Evolutionary conservation across 2,329 filamentous ascomycete genomes (phyloP).

Genomic region (Nemania serpens): DNA sequence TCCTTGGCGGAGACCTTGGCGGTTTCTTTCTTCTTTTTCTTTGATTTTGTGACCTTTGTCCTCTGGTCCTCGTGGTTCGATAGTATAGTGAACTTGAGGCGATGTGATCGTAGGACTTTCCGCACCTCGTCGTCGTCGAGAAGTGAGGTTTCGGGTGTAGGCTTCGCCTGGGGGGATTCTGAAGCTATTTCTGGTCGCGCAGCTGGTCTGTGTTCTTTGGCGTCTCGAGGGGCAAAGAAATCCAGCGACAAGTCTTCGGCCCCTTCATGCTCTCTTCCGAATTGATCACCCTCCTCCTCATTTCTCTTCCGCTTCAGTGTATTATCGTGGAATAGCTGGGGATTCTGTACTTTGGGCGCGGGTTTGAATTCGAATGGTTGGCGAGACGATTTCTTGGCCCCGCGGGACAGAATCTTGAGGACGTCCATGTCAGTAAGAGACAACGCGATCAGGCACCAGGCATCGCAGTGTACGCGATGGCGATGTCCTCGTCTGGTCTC

Average conservation of each 20-base stretch:
- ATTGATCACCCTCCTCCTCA: constrained; percentile 39
- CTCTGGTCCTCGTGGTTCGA: constrained; percentile 53
- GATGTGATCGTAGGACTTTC: constrained; percentile 75
- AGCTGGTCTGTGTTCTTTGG: constrained; percentile 39
- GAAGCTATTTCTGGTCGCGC: constrained; percentile 27
- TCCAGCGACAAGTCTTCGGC: constrained; percentile 50
- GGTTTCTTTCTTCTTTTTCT: constrained; percentile 58
- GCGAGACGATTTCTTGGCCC: constrained; percentile 62
- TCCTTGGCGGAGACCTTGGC: constrained; percentile 54
- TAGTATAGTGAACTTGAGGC: constrained; percentile 83
- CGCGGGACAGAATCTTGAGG: constrained; percentile 72
- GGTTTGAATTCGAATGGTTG: constrained; percentile 37
- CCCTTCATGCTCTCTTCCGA: constrained; percentile 41
- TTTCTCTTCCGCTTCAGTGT: constrained; percentile 62
- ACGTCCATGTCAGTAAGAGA: constrained; percentile 63
- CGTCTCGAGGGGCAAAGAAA: constrained; percentile 61
- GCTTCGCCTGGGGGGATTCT: constrained; percentile 28
- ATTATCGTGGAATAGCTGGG: constrained; percentile 69
- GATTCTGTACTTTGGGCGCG: constrained; percentile 58
- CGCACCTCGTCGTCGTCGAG: constrained; percentile 74
- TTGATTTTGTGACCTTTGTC: constrained; percentile 62
- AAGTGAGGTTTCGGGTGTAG: constrained; percentile 38
- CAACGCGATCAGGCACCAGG: neutral
- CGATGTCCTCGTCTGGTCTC: neutral
- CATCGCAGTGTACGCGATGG: neutral